Conservation (phyloP, 192 early-diverging fungal genomes). For the Umbelopsis sp. region DNA sequence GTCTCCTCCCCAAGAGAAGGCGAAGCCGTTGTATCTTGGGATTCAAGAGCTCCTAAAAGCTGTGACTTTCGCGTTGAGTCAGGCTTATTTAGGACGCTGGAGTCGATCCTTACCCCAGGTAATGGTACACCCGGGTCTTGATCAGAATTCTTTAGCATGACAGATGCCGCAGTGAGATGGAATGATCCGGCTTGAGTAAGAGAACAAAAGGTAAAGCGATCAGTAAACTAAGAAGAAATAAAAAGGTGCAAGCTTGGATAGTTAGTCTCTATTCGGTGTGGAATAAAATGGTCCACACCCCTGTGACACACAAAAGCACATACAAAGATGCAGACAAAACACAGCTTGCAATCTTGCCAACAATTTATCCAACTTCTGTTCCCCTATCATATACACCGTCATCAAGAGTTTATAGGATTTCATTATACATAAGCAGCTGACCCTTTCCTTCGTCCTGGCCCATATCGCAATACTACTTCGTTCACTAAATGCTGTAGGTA, state of each 20-base stretch:
- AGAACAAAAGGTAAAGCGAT: not conserved
- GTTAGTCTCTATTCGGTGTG: no score
- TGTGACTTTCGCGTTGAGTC: conserved; percentile 16
- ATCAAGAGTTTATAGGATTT: no score
- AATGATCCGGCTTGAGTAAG: not conserved
- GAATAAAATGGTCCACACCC: no score
- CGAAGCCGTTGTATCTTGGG: not conserved
- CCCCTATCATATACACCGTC: no score
- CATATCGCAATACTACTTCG: no score
- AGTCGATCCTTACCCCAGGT: not conserved
- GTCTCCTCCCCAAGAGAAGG: not conserved
- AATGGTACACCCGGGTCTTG: conserved; percentile 10
- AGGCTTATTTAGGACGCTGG: not conserved
- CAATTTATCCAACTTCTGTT: no score
- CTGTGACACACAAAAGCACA: no score
- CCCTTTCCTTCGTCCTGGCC: no score
- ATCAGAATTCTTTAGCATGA: not conserved
- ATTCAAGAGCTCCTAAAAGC: not conserved
- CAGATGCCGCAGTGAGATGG: not conserved
- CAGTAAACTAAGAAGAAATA: not conserved
- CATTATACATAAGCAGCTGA: no score
- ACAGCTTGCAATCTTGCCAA: no score
- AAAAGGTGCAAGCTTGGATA: not conserved
- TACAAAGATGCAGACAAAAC: no score
- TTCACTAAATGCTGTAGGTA: no score